These are phyloP conservation scores for Tylopilus sp. DNA, from an alignment of 768 basidiomycete species.

Conservation along the genomic window DNA sequence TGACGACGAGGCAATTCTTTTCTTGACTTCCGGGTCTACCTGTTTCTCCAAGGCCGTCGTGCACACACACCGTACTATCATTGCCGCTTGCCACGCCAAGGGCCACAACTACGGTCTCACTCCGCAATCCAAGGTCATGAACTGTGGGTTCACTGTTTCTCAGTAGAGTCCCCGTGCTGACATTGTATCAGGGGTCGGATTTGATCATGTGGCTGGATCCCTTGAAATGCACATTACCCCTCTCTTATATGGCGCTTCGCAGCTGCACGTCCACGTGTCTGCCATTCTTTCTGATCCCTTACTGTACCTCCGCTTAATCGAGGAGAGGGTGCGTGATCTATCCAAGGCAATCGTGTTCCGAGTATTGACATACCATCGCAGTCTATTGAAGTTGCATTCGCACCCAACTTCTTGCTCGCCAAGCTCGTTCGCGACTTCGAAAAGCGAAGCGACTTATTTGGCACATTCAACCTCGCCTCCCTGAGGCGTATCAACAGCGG, in stretches of 20 bases:
- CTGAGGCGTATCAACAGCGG: too few relatives aligned
- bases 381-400: slow-evolving; percentile 32
- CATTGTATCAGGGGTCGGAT: slow-evolving; percentile 34
- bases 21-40: slow-evolving; percentile 43
- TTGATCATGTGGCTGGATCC: slow-evolving; percentile 44
- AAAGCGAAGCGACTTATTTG: slow-evolving; percentile 21
- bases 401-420: too few relatives aligned
- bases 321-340: slow-evolving; percentile 33
- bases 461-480: too few relatives aligned
- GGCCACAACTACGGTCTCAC: slow-evolving; percentile 34
- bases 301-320: slow-evolving; percentile 30
- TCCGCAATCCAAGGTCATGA: slow-evolving; percentile 34
- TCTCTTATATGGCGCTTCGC: slow-evolving; percentile 28
- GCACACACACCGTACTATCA: slow-evolving; percentile 37
- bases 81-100: slow-evolving; percentile 35
- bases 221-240: slow-evolving; percentile 42
- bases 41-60: slow-evolving; percentile 44
- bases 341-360: too few relatives aligned
- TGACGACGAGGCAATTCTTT: too few relatives aligned
- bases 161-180: background rate
- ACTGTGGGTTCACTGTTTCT: slow-evolving; percentile 27
- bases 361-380: too few relatives aligned
- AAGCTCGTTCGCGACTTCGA: slow-evolving; percentile 39
- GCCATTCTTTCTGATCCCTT: slow-evolving; percentile 25
- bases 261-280: slow-evolving; percentile 22